Base-by-base conservation (phyloP, 805 yeast species). In the Nakazawaea populi region DNA sequence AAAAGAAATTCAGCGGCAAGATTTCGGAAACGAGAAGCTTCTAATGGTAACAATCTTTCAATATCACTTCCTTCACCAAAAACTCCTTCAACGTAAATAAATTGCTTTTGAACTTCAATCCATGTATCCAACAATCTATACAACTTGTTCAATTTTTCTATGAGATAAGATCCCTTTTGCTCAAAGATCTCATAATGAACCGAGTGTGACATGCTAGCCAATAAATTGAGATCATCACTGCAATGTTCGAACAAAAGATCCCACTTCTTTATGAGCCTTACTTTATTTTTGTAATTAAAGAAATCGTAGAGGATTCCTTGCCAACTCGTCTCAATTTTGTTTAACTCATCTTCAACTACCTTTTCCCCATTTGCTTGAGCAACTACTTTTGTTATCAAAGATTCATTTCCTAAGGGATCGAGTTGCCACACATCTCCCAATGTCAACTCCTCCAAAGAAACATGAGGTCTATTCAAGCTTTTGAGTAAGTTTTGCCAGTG, bases 41-140 rank as follows among this genome's bases (percentile, higher is more conserved):
- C 97, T 4, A 78, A 60, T 0, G 95, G 94, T 9, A 91, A 68
- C 1, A 88, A 64, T n/a, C 67, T 71, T 52, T 74, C 71, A 18
- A 90, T 76, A 38, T 85, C 89, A 2, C 72, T 71, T 42, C 76
- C 78, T 0, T 73, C 68, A 4, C 79, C 83, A 59, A 92, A 85
- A 0, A 89, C 80, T 2, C 96, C 96, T 55, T 81, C 84, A 27
- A 91, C 70, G 61, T 92, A 89, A 1, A 88, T 79, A 96, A 96
- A 91, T 58, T 85, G 88, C n/a, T 85, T 71, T 64, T 92, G 98
- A 1, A 83, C 87, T 35, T 89, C 96, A 30, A 86, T 75, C 96
- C 96, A 90, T 0, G 66, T 60, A 54, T 83, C 88, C 35, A 87
- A 70, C 1, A 87, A 60, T 1, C 70, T 67, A 42, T 73, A 74